Percentiles rank a stretch among this genome's conserved stretches.
These are phyloP conservation scores for Penicillium sp. DNA, from an alignment of 2,329 filamentous ascomycete species.

Conservation along the genomic window DNA sequence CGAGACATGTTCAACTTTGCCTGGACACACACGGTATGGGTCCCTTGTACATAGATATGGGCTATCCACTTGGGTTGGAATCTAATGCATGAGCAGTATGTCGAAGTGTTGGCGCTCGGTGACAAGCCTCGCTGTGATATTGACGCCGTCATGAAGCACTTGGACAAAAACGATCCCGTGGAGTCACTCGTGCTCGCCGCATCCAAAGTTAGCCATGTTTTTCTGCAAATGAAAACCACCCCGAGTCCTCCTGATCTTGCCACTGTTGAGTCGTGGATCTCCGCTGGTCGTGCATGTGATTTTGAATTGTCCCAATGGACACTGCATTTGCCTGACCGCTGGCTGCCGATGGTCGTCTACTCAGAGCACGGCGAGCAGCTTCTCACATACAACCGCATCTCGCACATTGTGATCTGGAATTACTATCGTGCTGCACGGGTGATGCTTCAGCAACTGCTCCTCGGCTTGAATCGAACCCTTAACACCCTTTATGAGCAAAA, in stretches of 20 bases:
- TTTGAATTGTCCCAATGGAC: conserved; percentile 30
- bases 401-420: conserved; percentile 30
- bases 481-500: conserved; percentile 9
- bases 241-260: conserved; percentile 13
- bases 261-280: conserved; percentile 23
- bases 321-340: conserved; percentile 27
- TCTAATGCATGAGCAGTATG: conserved; percentile 21
- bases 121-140: conserved; percentile 27
- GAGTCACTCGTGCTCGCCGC: conserved; percentile 29
- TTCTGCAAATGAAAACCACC: conserved; percentile 19
- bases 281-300: conserved; percentile 22
- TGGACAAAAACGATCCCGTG: conserved; percentile 28
- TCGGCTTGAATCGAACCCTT: conserved; percentile 22
- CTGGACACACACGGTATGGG: conserved; percentile 32
- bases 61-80: neutral
- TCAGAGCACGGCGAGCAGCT: conserved; percentile 26
- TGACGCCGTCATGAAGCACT: conserved; percentile 25
- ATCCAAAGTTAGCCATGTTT: conserved; percentile 29
- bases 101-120: conserved; percentile 33
- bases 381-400: conserved; percentile 30
- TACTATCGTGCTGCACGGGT: conserved; percentile 35
- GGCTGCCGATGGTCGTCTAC: conserved; percentile 32
- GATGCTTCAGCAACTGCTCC: conserved; percentile 28
- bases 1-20: conserved; percentile 36
- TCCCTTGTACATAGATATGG: neutral